Percentiles rank a stretch among this genome's conserved stretches.
These are phyloP conservation scores for Tieghemiomyces parasiticus DNA, from an alignment of 192 early-diverging fungal genomes.

Conservation along the genomic window DNA sequence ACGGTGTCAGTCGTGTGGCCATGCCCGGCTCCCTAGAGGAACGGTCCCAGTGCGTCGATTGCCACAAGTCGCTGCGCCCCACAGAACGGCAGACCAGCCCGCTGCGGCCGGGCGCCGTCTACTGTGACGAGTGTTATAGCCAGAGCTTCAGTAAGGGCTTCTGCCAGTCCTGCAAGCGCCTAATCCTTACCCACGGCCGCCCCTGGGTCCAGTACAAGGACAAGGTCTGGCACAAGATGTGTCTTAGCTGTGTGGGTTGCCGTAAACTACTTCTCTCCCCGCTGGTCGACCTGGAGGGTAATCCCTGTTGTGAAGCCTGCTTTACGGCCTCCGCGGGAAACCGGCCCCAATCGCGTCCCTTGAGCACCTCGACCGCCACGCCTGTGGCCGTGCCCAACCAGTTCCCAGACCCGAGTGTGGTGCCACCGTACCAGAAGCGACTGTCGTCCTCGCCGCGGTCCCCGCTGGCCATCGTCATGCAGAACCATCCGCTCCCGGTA, in stretches of 20 bases:
- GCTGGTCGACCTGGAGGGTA: slow-evolving; percentile 20
- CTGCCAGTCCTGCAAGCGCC: slow-evolving; percentile 24
- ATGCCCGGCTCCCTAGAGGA: neutral
- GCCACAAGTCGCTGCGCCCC: slow-evolving; percentile 15
- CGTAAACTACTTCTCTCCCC: slow-evolving; percentile 21
- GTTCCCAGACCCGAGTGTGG: neutral
- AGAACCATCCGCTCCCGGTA: neutral
- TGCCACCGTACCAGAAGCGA: neutral
- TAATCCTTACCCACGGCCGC: slow-evolving; percentile 29
- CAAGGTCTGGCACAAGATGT: slow-evolving; percentile 32
- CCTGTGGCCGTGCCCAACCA: neutral
- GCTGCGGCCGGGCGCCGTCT: slow-evolving; percentile 22
- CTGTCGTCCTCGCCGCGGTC: slow-evolving; percentile 6
- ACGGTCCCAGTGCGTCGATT: slow-evolving; percentile 18
- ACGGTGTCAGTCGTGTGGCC: neutral
- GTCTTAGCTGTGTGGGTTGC: slow-evolving; percentile 26
- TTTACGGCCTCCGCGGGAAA: slow-evolving; percentile 13
- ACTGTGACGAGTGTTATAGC: slow-evolving; percentile 31
- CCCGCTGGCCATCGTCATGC: slow-evolving; percentile 9
- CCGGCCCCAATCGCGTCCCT: slow-evolving; percentile 3
- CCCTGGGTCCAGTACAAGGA: slow-evolving; percentile 31
- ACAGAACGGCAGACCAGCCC: slow-evolving; percentile 32
- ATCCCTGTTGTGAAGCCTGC: slow-evolving; percentile 30
- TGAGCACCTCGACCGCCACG: neutral
- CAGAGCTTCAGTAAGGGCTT: slow-evolving; percentile 29